phyloP scores from a whole-genome alignment of 225 moss, liverwort and hornwort genomes.

The Neckera pumila region DNA sequence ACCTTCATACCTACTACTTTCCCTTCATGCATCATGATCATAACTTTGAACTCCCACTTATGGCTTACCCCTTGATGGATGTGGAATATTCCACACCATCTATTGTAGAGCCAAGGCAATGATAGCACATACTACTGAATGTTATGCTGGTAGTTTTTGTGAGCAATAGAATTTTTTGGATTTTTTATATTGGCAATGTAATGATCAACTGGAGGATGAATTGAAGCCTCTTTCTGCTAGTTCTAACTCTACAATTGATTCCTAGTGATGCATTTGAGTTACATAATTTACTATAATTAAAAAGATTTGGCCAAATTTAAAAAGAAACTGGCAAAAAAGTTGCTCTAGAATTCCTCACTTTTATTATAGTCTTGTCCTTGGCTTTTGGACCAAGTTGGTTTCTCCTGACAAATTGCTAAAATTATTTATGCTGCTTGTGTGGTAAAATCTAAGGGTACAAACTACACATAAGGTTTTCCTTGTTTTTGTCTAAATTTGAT shows the following conservation, averaged over 20 bases:
- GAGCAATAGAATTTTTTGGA: too few species aligned
- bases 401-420: fast-evolving
- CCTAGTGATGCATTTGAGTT: neutral
- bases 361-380: too few species aligned
- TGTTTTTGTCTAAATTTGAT: neutral
- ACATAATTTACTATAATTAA: neutral
- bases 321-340: neutral
- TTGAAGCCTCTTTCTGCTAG: neutral
- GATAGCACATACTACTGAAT: too few species aligned
- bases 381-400: fast-evolving
- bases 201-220: neutral
- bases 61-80: too few species aligned
- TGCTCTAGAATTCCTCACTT: neutral
- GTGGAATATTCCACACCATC: too few species aligned
- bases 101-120: too few species aligned
- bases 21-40: too few species aligned
- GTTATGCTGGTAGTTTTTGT: neutral
- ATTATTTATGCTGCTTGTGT: fast-evolving
- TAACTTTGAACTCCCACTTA: too few species aligned
- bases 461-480: fast-evolving
- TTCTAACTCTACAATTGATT: neutral
- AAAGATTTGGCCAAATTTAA: neutral
- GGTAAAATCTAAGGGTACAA: neutral
- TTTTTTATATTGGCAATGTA: neutral
- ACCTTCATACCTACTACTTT: too few species aligned